Evolutionary conservation across 129 eudicot species (phyloP), one percentile per base, ranked within the genome.

Genomic region (Erigeron canadensis): DNA sequence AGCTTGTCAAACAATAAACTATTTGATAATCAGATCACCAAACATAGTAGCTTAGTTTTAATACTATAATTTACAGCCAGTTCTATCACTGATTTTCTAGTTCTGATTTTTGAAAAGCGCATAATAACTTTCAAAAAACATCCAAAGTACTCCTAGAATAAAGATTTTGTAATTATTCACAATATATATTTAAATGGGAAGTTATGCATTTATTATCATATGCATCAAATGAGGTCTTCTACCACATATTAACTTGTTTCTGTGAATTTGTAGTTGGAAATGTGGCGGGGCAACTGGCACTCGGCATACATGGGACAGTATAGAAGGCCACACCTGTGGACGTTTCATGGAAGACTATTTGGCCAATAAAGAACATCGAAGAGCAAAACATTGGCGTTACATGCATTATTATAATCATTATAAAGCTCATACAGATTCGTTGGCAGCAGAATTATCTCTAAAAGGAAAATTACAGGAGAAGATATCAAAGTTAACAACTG

Each of bases 241-340:
- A 60, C 19, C 13, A 69, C 39, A 10, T 53, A 70, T 0, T 67
- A 1, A 37, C 50, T 75, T 43, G 15, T 69, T 73, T 74, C n/a
- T 72, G 68, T 38, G 38, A 21, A 75, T 67, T 47, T 83, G 77
- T 66, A 91, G 97, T 73, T 91, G 97, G 97, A 42, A 88, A 19
- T 91, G 95, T 76, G 95, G 88, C 40, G 89, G 79, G 23, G 85
- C 96, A 57, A 88, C 91, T 0, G 91, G 91, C 28, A 0, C 18
- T 10, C 19, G 7, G 15, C 95, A 91, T 70, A 77, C 85, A 0
- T 85, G 88, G 95, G 2, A 44, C 0, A 37, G 45, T 9, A 82
- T 82, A 85, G 76, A 7, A 0, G 77, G 81, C 56, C 97, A 91
- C 83, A 88, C 81, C 37, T 91, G 97, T 73, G 92, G 93, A 34